These are phyloP conservation scores for Penicillium parvum DNA, from an alignment of 495 filamentous ascomycete species.

Conservation along the genomic window DNA sequence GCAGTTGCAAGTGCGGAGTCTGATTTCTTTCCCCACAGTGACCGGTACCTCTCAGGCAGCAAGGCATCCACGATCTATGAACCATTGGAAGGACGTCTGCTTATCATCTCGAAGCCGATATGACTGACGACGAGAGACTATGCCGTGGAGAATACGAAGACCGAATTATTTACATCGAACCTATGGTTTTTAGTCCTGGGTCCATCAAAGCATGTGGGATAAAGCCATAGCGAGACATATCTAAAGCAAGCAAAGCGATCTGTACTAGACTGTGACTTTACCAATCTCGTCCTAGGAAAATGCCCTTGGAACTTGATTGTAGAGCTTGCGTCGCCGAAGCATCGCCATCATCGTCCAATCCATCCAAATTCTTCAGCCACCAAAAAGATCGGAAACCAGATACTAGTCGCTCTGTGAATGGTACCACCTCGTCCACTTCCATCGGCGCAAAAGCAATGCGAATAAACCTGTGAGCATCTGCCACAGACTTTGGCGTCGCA, in stretches of 20 bases:
- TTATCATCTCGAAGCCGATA: too few species aligned
- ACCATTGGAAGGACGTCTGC: too few species aligned
- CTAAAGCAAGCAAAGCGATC: too few species aligned
- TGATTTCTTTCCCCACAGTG: constrained; percentile 16
- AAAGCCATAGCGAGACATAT: too few species aligned
- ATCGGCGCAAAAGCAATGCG: constrained; percentile 87
- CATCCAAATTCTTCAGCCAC: constrained; percentile 59
- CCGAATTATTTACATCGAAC: too few species aligned
- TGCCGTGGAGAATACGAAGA: too few species aligned
- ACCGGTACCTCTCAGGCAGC: constrained; percentile 9
- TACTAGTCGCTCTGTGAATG: constrained; percentile 56
- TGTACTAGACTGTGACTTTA: too few species aligned
- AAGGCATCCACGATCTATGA: constrained; percentile 8
- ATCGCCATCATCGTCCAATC: constrained; percentile 53
- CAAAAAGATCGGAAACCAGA: constrained; percentile 70
- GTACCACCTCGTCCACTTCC: constrained; percentile 59
- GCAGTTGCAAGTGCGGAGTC: constrained; percentile 13
- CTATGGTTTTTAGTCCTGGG: too few species aligned
- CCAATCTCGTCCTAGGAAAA: constrained; percentile 26
- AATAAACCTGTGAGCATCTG: constrained; percentile 59
- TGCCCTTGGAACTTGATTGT: constrained; percentile 10
- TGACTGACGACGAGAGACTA: too few species aligned
- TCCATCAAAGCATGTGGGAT: too few species aligned
- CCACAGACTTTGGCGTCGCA: constrained; percentile 48
- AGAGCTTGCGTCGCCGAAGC: constrained; percentile 13